Percentiles rank a stretch among this genome's conserved stretches.
Conservation (phyloP, 129 eudicot species). For the Sambucus nigra region DNA sequence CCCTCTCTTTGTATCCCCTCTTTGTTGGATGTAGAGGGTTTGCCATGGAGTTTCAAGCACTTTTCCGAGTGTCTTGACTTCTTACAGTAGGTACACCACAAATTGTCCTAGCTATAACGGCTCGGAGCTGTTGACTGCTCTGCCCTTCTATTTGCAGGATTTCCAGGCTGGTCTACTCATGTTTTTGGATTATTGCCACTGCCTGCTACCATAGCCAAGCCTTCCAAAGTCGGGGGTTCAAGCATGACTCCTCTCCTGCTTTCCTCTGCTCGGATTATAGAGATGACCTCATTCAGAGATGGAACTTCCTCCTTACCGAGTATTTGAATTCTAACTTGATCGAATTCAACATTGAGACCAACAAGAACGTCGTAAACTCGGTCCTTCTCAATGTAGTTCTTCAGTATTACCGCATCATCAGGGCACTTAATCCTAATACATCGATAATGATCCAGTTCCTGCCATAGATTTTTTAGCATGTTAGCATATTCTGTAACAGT, state of each 20-base stretch:
- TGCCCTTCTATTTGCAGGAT: background rate
- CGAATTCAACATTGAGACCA: too few relatives aligned
- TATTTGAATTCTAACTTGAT: conserved; percentile 7
- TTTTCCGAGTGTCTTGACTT: conserved; percentile 4
- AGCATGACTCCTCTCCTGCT: conserved; percentile 8
- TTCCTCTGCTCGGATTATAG: background rate
- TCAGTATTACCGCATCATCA: background rate
- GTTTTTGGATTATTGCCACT: too few relatives aligned
- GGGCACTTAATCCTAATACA: background rate
- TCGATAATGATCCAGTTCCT: conserved; percentile 2
- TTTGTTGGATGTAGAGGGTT: conserved; percentile 1
- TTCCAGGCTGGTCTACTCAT: background rate
- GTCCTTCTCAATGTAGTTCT: background rate
- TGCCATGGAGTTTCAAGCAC: conserved; percentile 9
- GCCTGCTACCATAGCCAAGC: background rate
- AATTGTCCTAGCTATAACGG: background rate
- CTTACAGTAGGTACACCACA: conserved; percentile 8
- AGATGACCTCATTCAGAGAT: background rate
- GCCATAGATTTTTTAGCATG: background rate
- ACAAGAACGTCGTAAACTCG: background rate
- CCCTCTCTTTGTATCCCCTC: background rate
- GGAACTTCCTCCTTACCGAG: background rate
- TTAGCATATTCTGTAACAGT: conserved; percentile 1
- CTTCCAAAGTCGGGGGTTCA: background rate
- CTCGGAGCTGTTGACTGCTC: background rate